These are phyloP conservation scores for Dictyostelium intermedium DNA, from an alignment of 78 protist genomes.

Conservation along the genomic window DNA sequence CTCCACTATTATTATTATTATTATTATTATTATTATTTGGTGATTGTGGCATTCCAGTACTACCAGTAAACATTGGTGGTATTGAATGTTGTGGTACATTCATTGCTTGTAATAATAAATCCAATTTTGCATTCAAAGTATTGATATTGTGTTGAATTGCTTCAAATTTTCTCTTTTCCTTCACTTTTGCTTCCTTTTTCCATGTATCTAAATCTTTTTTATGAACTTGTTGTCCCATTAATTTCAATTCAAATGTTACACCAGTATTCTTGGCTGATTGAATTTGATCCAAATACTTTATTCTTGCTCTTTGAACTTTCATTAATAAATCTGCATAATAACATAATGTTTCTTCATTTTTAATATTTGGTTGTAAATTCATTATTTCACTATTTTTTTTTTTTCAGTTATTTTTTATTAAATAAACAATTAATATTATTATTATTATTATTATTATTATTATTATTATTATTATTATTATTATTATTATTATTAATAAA, in stretches of 20 bases:
- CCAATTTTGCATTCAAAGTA: conserved; percentile 10
- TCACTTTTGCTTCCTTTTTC: conserved; percentile 14
- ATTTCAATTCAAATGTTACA: conserved; percentile 34
- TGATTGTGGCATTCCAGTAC: background rate
- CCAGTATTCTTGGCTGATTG: conserved; percentile 2
- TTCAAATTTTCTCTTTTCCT: background rate
- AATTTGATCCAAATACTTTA: conserved; percentile 13
- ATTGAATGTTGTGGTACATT: background rate
- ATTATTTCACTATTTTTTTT: background rate
- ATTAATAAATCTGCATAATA: conserved; percentile 55
- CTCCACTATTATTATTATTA: background rate
- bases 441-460: too few species aligned
- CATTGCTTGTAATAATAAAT: conserved; percentile 6
- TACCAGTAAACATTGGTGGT: background rate
- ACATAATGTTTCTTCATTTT: conserved; percentile 22
- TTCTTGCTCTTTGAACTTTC: conserved; percentile 26
- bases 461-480: too few species aligned
- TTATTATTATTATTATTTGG: background rate
- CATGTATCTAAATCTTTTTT: conserved; percentile 3
- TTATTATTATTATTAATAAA: too few species aligned
- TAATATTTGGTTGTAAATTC: background rate
- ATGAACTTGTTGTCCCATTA: conserved; percentile 34
- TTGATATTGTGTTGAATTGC: background rate
- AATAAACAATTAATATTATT: too few species aligned
- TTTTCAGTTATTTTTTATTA: background rate